phyloP scores from a whole-genome alignment of 441 rosid genomes.

The Erodium texanum region DNA sequence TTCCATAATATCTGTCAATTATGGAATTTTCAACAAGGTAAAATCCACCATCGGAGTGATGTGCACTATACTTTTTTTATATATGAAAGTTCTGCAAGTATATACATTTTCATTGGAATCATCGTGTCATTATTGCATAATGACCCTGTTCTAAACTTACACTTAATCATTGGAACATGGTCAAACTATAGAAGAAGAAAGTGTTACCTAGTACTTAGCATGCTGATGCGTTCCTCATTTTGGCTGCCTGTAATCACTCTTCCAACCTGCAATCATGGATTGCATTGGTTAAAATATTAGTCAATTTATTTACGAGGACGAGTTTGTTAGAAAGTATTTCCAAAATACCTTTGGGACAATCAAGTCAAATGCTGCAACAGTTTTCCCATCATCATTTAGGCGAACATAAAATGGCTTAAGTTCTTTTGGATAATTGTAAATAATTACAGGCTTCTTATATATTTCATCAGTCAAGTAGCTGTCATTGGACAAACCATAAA shows the following conservation, averaged over 20 bases:
- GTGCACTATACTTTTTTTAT: not conserved
- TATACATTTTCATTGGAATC: conserved; percentile 1
- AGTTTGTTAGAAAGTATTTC: conserved; percentile 1
- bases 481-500: conserved; percentile 16
- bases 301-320: not conserved
- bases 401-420: conserved; percentile 56
- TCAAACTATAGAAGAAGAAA: not conserved
- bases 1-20: not conserved
- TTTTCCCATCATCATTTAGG: conserved; percentile 58
- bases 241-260: conserved; percentile 63
- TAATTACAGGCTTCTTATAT: conserved; percentile 47
- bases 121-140: not conserved
- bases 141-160: not conserved
- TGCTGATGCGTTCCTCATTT: conserved; percentile 62
- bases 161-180: not conserved
- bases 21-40: not conserved
- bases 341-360: conserved; percentile 59
- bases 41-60: not conserved
- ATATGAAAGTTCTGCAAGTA: not conserved
- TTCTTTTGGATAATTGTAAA: conserved; percentile 65
- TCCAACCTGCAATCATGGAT: conserved; percentile 46
- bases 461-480: conserved; percentile 70
- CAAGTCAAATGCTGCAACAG: conserved; percentile 87
- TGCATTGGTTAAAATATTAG: not conserved
- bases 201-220: conserved; percentile 38